Conservation (phyloP, 164 flowering plant species). For the Tetracentron sinense region DNA sequence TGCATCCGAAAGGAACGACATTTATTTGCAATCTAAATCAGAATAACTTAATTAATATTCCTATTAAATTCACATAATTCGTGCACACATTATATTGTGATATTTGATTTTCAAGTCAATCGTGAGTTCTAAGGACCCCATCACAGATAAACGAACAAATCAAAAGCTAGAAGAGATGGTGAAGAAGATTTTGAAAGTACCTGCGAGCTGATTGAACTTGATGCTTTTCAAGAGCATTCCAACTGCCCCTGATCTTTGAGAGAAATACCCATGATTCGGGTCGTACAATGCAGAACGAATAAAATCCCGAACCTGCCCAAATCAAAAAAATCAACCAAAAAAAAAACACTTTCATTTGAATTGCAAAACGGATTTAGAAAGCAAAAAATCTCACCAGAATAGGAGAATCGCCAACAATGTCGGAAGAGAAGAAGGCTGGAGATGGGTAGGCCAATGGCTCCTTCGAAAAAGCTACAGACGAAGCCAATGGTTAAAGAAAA, state of each 20-base stretch:
- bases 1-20: too few relatives aligned
- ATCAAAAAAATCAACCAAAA: background rate
- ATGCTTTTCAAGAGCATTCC: constrained; percentile 77
- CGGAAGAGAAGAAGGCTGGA: constrained; percentile 47
- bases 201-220: constrained; percentile 76
- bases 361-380: background rate
- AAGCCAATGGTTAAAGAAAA: background rate
- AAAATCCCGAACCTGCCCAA: constrained; percentile 77
- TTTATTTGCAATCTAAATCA: too few relatives aligned
- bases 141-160: too few relatives aligned
- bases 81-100: too few relatives aligned
- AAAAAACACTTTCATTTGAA: background rate
- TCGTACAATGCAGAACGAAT: constrained; percentile 75
- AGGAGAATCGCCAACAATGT: constrained; percentile 55
- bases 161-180: background rate
- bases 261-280: constrained; percentile 81
- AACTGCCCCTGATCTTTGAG: constrained; percentile 68
- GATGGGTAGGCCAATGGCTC: constrained; percentile 3
- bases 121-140: too few relatives aligned
- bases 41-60: too few relatives aligned
- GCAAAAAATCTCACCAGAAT: constrained; percentile 45
- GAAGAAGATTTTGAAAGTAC: constrained; percentile 23
- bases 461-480: background rate
- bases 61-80: too few relatives aligned
- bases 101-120: too few relatives aligned